Evolutionary conservation across 225 moss, liverwort and hornwort genomes (phyloP), one percentile per base, ranked within the genome.

Genomic region (Polytrichum commune): DNA sequence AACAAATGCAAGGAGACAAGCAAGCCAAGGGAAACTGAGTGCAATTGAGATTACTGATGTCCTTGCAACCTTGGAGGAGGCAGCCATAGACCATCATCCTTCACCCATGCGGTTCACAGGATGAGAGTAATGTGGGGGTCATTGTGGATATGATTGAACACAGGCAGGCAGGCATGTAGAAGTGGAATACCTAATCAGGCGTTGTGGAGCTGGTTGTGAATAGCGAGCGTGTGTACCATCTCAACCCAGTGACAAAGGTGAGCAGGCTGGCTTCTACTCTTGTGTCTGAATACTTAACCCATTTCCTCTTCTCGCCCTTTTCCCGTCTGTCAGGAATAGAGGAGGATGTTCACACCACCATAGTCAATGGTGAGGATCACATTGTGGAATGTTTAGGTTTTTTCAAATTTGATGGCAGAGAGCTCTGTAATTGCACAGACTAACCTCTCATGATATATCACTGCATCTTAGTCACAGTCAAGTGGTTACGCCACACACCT

Each of bases 71-170:
- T 46, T 0, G 46, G 46, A 38, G 38, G 38, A 38, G 38, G 38
- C 38, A 13, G 2, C 38, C 10, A 38, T 38, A 38, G 38, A 35
- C 67, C 19, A 62, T 10, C 28, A 58, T 26, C 16, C 28, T 22
- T 56, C 63, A 20, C 63, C 69, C 55, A 69, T 68, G 63, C 30
- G 27, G 26, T n/a, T 23, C 53, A 62, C 20, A 20, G 61, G 35
- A 62, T 23, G 22, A 20, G 62, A 35, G 35, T 35, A 63, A 19
- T 10, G 19, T 10, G 53, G 65, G 55, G 10, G 20, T 25, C 19
- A 4, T 27, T 58, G 27, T 6, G n/a, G 69, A 7, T 7, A 26
- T 46, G 46, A 16, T 46, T 46, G 46, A 56, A 26, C 18, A 27
- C 30, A 13, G 6, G 29, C 58, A 27, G 54, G 54, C 54, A 33